phyloP scores from a whole-genome alignment of 108 stramenopile genomes.

The Chaetoceros muelleri region DNA sequence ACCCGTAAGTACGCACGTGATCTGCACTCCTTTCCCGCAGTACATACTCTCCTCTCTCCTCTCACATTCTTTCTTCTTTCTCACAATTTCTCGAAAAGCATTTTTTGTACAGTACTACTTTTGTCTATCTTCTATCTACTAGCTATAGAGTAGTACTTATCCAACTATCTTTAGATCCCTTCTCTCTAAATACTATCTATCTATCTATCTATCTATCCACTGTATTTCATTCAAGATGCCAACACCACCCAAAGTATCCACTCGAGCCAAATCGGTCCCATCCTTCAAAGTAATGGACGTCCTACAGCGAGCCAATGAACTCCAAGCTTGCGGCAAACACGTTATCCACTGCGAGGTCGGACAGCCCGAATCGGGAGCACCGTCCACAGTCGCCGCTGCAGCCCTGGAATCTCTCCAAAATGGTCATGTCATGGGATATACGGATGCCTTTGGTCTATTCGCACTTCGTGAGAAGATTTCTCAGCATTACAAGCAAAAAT shows the following conservation, averaged over 20 bases:
- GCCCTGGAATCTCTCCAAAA: constrained; percentile 45
- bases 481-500: constrained; percentile 49
- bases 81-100: no score
- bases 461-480: constrained; percentile 58
- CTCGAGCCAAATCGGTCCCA: constrained; percentile 38
- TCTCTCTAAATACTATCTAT: no score
- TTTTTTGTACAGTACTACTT: no score
- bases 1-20: no score
- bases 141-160: no score
- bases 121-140: no score
- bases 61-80: no score
- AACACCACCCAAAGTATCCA: constrained; percentile 6
- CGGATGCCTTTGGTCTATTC: constrained; percentile 80
- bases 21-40: no score
- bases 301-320: constrained; percentile 60
- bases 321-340: constrained; percentile 42
- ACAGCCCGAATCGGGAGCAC: constrained; percentile 81
- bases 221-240: no score
- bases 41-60: no score
- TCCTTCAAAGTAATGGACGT: constrained; percentile 92
- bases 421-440: constrained; percentile 70
- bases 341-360: constrained; percentile 85
- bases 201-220: no score
- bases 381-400: constrained; percentile 48
- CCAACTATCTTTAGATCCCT: no score